Evolutionary conservation across 257 asterid species (phyloP), one percentile per base, ranked within the genome.

Genomic region (Solanum etuberosum): DNA sequence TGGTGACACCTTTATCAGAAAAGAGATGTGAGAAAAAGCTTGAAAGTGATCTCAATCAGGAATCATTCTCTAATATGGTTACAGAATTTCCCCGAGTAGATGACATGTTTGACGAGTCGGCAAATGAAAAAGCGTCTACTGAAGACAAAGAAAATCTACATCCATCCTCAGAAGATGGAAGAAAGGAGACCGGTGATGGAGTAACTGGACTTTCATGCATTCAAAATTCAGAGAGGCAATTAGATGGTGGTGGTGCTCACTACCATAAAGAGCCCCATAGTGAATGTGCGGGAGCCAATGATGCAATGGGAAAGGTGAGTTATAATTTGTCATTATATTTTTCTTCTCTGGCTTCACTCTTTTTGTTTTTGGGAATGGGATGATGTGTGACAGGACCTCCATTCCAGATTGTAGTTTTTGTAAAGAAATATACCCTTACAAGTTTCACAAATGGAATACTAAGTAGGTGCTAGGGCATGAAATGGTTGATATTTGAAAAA

Each of bases 1-100:
- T 97, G 89, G 59, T 95, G 78, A 93, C 99, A 63, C 98, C 99
- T 80, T 88, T 94, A 91, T 94, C 99, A 7, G 98, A 94, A 89
- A 92, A 91, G 92, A 95, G 99, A 91, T 89, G 89, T 15, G 95
- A 92, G 86, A 97, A 95, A 92, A 97, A 90, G 90, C 91, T 91
- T n/a, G 96, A 89, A 85, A 88, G 89, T 80, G 86, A 85, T 90
- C 68, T 85, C 57, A 91, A 88, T 87, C 94, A 86, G 86, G 93
- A 93, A 80, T 46, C 20, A 80, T 88, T 91, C 88, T 92, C 93
- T 46, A 89, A 88, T 87, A 86, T 89, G 91, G 86, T 90, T 38
- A 92, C 84, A 89, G 94, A 94, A 65, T 87, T 92, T 84, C 92
- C 93, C 72, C 86, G 88, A 92, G 88, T 94, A 48, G 98, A 94